A percentile compares a stretch with the other conserved stretches of the same genome.
These are phyloP conservation scores for Neofusicoccum kwambonambiense DNA, from an alignment of 2,329 filamentous ascomycete species.

Conservation along the genomic window DNA sequence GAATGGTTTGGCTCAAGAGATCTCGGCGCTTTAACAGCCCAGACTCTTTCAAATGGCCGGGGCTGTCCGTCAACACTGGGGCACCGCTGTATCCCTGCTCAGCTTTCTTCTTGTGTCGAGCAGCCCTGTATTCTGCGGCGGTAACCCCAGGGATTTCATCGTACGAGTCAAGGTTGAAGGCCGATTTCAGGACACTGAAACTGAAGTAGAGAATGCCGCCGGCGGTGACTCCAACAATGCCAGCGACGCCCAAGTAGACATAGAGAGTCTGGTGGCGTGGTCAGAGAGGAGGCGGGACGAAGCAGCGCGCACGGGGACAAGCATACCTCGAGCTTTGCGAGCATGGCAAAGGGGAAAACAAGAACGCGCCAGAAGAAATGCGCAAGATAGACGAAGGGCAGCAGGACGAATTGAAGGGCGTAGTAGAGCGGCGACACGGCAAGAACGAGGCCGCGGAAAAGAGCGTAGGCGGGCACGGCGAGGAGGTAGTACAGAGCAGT, in stretches of 20 bases:
- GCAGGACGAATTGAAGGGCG: conserved; percentile 47
- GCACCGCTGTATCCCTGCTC: not conserved
- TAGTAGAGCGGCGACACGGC: conserved; percentile 49
- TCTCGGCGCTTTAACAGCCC: conserved; percentile 39
- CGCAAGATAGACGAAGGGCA: conserved; percentile 51
- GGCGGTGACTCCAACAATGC: conserved; percentile 63
- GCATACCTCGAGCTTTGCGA: conserved; percentile 57
- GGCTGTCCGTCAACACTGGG: conserved; percentile 16
- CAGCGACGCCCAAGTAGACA: conserved; percentile 64
- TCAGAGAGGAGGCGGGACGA: not conserved
- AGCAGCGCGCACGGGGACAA: not conserved
- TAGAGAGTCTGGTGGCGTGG: conserved; percentile 43
- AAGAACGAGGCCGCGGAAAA: conserved; percentile 39
- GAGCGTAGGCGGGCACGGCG: conserved; percentile 37
- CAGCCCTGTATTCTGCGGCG: conserved; percentile 30
- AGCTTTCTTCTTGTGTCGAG: conserved; percentile 28
- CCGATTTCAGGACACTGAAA: conserved; percentile 49
- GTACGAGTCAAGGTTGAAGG: conserved; percentile 4
- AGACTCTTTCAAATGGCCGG: conserved; percentile 26
- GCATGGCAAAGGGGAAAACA: conserved; percentile 50
- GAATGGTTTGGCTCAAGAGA: conserved; percentile 65
- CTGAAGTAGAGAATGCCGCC: conserved; percentile 60
- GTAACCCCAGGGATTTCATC: conserved; percentile 23
- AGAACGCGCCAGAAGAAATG: conserved; percentile 41
- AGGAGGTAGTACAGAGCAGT: conserved; percentile 39